These are phyloP conservation scores for Triangularia verruculosa DNA, from an alignment of 2,329 filamentous ascomycete species.

Conservation along the genomic window DNA sequence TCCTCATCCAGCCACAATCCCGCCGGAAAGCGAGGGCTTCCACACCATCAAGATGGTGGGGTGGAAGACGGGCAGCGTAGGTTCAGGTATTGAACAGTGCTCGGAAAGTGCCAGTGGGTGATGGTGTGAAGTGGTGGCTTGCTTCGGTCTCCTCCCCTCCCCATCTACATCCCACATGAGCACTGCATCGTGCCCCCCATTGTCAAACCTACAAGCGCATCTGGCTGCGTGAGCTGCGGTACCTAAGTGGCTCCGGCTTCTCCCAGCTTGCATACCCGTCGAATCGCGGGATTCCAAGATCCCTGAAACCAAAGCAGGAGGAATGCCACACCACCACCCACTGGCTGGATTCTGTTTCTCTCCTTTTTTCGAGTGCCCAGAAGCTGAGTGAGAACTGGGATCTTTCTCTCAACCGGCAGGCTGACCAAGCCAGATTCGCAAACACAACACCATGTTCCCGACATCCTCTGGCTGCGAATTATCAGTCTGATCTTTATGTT, in stretches of 20 bases:
- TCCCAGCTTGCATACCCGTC: slow-evolving; percentile 25
- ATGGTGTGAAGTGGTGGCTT: neutral
- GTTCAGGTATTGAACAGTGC: neutral
- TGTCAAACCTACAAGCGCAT: slow-evolving; percentile 1
- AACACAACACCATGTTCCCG: neutral
- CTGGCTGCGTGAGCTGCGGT: slow-evolving; percentile 4
- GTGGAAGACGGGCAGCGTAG: neutral
- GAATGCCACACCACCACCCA: slow-evolving; percentile 25
- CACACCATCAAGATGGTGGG: neutral
- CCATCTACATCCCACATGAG: neutral
- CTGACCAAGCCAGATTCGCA: neutral
- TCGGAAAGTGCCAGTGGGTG: neutral
- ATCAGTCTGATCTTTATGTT: neutral
- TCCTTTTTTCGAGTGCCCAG: neutral
- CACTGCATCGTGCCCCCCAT: neutral
- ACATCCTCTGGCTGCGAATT: neutral
- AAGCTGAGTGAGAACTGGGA: neutral
- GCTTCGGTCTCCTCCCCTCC: neutral
- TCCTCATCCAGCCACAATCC: neutral
- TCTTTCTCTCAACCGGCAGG: too few species aligned
- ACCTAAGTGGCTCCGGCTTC: slow-evolving; percentile 6
- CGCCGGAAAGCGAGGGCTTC: neutral
- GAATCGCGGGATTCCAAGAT: slow-evolving; percentile 11
- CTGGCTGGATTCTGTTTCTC: neutral
- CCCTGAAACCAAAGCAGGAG: slow-evolving; percentile 20